A percentile compares a stretch with the other conserved stretches of the same genome.
Conservation (phyloP, 306 rosid species). For the Cucumis cinereus region DNA sequence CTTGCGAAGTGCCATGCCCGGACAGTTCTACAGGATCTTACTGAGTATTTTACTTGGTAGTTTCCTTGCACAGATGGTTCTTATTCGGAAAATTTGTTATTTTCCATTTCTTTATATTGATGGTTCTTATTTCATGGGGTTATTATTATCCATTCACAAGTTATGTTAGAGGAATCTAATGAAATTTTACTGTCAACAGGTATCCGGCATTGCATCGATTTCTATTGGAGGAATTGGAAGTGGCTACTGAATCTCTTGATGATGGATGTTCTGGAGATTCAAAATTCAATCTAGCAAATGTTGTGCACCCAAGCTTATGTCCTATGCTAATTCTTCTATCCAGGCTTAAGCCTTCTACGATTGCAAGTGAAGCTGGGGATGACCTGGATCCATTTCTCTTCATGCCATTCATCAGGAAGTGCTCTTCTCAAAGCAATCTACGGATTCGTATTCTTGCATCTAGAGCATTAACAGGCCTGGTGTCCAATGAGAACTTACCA, state of each 20-base stretch:
- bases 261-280: constrained; percentile 36
- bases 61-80: neutral
- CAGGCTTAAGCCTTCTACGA: constrained; percentile 85
- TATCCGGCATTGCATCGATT: constrained; percentile 82
- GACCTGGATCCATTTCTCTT: constrained; percentile 77
- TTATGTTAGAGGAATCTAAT: neutral
- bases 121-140: neutral
- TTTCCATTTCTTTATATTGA: neutral
- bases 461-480: constrained; percentile 73
- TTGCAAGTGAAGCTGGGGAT: constrained; percentile 79
- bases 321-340: constrained; percentile 82
- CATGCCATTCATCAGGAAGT: constrained; percentile 74
- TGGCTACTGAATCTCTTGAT: constrained; percentile 60
- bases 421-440: constrained; percentile 81
- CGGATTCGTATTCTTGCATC: constrained; percentile 92
- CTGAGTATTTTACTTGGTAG: neutral
- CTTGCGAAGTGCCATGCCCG: neutral
- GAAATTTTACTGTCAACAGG: constrained; percentile 30
- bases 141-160: neutral
- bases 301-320: constrained; percentile 91
- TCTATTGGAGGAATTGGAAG: constrained; percentile 64
- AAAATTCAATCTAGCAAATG: constrained; percentile 45
- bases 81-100: neutral
- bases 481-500: constrained; percentile 71
- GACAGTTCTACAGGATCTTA: neutral